phyloP scores from a whole-genome alignment of 176 grass and related monocot species.

The Avena insularis region DNA sequence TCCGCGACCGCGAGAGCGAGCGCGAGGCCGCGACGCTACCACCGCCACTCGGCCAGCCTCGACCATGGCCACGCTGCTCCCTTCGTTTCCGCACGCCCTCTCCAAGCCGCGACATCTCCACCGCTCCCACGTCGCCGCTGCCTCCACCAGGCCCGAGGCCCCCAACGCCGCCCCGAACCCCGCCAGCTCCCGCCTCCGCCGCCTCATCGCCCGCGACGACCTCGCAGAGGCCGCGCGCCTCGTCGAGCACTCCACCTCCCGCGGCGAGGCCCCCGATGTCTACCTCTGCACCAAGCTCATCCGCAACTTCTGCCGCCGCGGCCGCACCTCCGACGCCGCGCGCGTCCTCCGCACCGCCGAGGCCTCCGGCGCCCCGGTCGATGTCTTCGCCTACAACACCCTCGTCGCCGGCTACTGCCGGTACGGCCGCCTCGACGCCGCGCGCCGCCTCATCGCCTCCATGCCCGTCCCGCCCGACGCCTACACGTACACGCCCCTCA shows the following conservation, averaged over 20 bases:
- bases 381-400: conserved; percentile 68
- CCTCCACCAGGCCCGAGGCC: conserved; percentile 45
- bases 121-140: conserved; percentile 13
- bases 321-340: conserved; percentile 59
- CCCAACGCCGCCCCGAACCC: conserved; percentile 29
- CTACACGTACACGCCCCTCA: conserved; percentile 75
- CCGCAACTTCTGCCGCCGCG: conserved; percentile 65
- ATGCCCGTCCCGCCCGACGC: conserved; percentile 67
- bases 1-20: conserved; percentile 12
- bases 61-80: conserved; percentile 50
- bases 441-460: conserved; percentile 48
- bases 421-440: conserved; percentile 51
- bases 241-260: conserved; percentile 49
- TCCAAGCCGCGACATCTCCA: conserved; percentile 32
- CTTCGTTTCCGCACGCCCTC: conserved; percentile 41
- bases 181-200: conserved; percentile 51
- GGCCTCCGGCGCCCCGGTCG: conserved; percentile 42
- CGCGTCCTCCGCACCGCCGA: conserved; percentile 60
- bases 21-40: not conserved
- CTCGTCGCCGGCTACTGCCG: conserved; percentile 58
- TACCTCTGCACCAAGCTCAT: conserved; percentile 74
- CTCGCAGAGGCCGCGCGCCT: conserved; percentile 55
- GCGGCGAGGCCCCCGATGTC: conserved; percentile 54
- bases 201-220: conserved; percentile 60
- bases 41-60: not conserved